Evolutionary conservation across 73 alveolate species (phyloP).

Genomic region (Tetrahymena malaccensis): DNA sequence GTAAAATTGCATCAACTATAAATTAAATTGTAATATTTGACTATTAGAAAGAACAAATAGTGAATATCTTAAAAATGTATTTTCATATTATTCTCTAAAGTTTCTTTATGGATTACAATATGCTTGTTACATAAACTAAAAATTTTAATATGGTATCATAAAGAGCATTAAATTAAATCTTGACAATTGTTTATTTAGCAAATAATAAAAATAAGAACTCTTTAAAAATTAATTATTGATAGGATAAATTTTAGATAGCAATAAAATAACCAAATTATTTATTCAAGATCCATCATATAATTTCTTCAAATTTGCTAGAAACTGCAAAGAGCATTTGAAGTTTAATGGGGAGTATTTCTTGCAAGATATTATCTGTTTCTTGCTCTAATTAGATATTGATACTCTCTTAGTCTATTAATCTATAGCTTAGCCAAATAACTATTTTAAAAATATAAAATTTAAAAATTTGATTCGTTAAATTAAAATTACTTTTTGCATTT

Average conservation of each 20-base stretch:
- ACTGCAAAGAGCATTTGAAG: not conserved
- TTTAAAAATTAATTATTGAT: too few species aligned
- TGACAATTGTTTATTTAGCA: not conserved
- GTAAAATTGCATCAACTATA: not conserved
- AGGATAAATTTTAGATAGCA: too few species aligned
- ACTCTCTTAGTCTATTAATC: not conserved
- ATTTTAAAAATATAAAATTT: not conserved
- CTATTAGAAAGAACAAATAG: not conserved
- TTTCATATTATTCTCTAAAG: not conserved
- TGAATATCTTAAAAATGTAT: too few species aligned
- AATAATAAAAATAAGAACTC: not conserved
- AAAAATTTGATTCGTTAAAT: not conserved
- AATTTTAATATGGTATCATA: too few species aligned
- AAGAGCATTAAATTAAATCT: not conserved
- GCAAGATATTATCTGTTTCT: not conserved
- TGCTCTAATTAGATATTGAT: not conserved
- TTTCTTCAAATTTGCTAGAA: not conserved
- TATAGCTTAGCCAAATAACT: not conserved
- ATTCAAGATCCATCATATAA: not conserved
- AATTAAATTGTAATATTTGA: not conserved
- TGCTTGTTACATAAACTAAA: too few species aligned
- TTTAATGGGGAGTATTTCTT: not conserved
- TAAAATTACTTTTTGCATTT: not conserved
- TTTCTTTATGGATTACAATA: not conserved
- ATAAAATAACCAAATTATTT: too few species aligned